phyloP scores from a whole-genome alignment of 345 rosid species.

The Aethionema arabicum region DNA sequence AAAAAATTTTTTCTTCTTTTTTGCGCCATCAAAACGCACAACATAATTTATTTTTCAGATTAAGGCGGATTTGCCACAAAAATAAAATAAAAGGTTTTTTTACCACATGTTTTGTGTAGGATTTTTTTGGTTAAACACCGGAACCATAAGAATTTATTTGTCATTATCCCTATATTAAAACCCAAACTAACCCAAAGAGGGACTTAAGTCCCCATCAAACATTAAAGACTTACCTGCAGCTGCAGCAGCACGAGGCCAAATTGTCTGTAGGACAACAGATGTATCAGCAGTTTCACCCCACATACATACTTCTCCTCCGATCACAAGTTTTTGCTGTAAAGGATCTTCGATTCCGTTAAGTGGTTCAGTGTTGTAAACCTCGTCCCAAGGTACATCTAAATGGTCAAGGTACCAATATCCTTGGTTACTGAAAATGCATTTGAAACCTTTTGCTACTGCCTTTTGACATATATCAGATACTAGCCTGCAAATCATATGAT shows the following conservation, averaged over 20 bases:
- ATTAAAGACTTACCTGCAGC: slow-evolving; percentile 61
- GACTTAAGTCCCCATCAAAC: not conserved
- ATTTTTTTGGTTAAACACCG: too few species aligned
- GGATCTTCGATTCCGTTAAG: slow-evolving; percentile 61
- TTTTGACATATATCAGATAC: slow-evolving; percentile 79
- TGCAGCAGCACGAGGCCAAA: slow-evolving; percentile 95
- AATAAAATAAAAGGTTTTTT: too few species aligned
- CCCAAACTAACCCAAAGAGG: too few species aligned
- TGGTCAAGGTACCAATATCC: slow-evolving; percentile 91
- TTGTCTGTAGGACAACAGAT: slow-evolving; percentile 77
- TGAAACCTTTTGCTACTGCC: slow-evolving; percentile 85
- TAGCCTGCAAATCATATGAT: slow-evolving; percentile 48
- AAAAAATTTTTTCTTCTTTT: too few species aligned
- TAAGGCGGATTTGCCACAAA: too few species aligned
- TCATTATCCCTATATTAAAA: too few species aligned
- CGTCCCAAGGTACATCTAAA: slow-evolving; percentile 80
- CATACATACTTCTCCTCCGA: slow-evolving; percentile 99
- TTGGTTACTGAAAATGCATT: slow-evolving; percentile 88
- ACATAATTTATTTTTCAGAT: too few species aligned
- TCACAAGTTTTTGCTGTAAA: slow-evolving; percentile 65
- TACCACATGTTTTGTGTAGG: too few species aligned
- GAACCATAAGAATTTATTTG: too few species aligned
- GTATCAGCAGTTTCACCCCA: slow-evolving; percentile 89
- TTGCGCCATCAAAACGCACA: too few species aligned
- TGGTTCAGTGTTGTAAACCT: slow-evolving; percentile 74